These are phyloP conservation scores for Sparassis latifolia DNA, from an alignment of 1,284 basidiomycete species.

Conservation along the genomic window DNA sequence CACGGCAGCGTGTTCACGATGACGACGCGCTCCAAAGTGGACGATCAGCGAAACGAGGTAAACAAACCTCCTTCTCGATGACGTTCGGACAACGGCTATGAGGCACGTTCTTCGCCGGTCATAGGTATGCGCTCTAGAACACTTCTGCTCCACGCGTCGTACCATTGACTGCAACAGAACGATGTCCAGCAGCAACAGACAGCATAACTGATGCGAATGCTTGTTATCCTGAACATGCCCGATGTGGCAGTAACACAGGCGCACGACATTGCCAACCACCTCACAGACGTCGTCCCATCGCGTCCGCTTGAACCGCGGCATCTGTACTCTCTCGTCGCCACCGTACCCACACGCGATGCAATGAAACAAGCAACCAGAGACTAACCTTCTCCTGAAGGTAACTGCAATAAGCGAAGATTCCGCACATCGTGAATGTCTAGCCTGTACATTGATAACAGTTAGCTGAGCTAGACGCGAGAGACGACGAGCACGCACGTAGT, in stretches of 20 bases:
- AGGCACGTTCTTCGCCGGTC: too few relatives aligned
- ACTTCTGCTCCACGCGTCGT: too few relatives aligned
- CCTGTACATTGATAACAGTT: not conserved
- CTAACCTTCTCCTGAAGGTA: constrained; percentile 88
- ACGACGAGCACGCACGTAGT: not conserved
- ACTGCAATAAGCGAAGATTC: constrained; percentile 94
- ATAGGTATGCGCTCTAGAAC: too few relatives aligned
- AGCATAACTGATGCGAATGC: not conserved
- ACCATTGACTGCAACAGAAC: too few relatives aligned
- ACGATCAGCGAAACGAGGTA: too few relatives aligned
- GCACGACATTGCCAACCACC: not conserved
- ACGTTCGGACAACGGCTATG: not conserved
- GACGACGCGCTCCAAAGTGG: too few relatives aligned
- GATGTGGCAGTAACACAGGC: not conserved
- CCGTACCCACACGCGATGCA: not conserved
- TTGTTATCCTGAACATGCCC: not conserved
- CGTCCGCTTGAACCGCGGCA: not conserved
- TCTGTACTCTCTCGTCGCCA: not conserved
- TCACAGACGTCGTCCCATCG: not conserved
- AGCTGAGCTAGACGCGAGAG: not conserved
- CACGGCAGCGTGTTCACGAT: too few relatives aligned
- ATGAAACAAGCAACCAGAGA: not conserved
- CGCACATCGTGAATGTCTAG: constrained; percentile 58
- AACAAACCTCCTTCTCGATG: not conserved
- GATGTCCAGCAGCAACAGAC: not conserved